Percentiles rank a stretch among this genome's conserved stretches.
Conservation (phyloP, 73 alveolate genomes). For the Uronychia setigera region DNA sequence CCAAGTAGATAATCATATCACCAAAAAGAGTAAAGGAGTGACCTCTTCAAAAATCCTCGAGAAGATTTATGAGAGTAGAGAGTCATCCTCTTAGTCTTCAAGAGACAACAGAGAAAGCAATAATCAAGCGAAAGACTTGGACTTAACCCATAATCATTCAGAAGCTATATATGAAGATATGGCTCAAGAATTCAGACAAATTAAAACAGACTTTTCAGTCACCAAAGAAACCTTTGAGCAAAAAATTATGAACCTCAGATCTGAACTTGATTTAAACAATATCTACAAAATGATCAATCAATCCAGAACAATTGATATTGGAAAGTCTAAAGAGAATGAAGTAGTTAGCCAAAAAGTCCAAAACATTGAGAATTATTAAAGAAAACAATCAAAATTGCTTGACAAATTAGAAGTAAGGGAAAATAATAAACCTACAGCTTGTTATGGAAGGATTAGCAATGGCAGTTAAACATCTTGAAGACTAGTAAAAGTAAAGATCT, state of each 20-base stretch:
- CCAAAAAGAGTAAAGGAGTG: not conserved
- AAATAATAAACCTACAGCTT: not conserved
- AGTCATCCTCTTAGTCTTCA: too few relatives aligned
- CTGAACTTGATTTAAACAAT: not conserved
- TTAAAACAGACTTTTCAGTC: too few relatives aligned
- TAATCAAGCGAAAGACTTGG: not conserved
- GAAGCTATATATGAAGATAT: not conserved
- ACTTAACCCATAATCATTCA: not conserved
- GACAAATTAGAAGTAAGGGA: not conserved
- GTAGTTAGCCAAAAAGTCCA: not conserved
- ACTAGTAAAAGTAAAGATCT: not conserved
- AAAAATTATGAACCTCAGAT: not conserved
- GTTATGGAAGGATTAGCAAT: not conserved
- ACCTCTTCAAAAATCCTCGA: not conserved
- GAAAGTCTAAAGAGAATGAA: not conserved
- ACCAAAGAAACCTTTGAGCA: too few relatives aligned
- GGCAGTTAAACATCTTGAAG: not conserved
- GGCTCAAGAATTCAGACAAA: not conserved
- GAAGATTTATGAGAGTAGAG: not conserved
- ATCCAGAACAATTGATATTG: not conserved
- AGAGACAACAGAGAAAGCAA: not conserved
- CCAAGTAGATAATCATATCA: not conserved
- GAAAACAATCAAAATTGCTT: not conserved
- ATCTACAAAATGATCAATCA: not conserved
- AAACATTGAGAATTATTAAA: not conserved